Evolutionary conservation across 306 rosid species (phyloP).

Genomic region (Alnus rubra): DNA sequence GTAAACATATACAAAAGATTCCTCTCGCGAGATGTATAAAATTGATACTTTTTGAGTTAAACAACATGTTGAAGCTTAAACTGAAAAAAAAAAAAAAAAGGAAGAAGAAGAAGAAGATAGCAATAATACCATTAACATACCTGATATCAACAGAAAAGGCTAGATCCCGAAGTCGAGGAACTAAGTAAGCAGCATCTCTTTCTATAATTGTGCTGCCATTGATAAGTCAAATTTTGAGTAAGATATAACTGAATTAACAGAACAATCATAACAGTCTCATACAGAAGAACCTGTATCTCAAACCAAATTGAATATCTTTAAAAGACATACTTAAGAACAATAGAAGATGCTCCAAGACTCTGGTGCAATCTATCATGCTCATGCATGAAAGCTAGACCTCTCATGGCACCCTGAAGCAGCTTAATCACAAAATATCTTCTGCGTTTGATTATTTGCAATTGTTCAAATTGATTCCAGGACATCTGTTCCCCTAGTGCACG

Average conservation of each 20-base stretch:
- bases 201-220: conserved; percentile 73
- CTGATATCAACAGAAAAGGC: conserved; percentile 85
- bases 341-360: conserved; percentile 95
- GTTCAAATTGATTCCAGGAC: conserved; percentile 79
- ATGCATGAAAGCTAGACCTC: conserved; percentile 83
- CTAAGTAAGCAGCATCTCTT: conserved; percentile 72
- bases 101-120: background rate
- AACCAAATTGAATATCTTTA: conserved; percentile 24
- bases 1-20: background rate
- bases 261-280: background rate
- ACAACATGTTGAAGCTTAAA: background rate
- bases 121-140: conserved; percentile 41
- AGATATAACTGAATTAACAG: background rate
- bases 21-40: background rate
- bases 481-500: conserved; percentile 36
- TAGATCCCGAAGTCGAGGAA: conserved; percentile 87
- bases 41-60: too few species aligned
- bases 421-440: conserved; percentile 59
- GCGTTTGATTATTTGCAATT: conserved; percentile 49
- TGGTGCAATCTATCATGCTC: conserved; percentile 79
- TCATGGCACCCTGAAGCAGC: conserved; percentile 78
- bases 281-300: conserved; percentile 14
- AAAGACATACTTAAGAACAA: conserved; percentile 71
- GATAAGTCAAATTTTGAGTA: conserved; percentile 7
- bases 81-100: background rate